Evolutionary conservation across 2,329 filamentous ascomycete genomes (phyloP), one percentile per base, ranked within the genome.

Genomic region (Calonectria pauciramosa): DNA sequence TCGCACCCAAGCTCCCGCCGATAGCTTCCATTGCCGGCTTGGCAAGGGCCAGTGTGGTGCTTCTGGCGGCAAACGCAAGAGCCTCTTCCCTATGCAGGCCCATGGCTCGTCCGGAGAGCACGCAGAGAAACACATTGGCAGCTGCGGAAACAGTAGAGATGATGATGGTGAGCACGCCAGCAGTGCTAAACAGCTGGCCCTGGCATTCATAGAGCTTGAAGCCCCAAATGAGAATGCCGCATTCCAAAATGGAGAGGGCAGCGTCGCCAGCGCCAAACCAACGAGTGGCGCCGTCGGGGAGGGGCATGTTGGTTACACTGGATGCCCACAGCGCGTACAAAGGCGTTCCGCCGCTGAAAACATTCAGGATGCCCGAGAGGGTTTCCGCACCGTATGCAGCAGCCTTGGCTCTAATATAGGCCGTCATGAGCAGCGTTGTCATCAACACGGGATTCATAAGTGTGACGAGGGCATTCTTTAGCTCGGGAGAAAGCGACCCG

Each of bases 201-300:
- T 88, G 87, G 80, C 87, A 89, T 75, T 89, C 88, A 76, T 87
- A 89, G 4, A 90, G 83, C 80, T 90, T 90, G 76, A 90, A 86
- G 0, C 89, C 89, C 89, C 89, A 90, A 4, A 86, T 84, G 3
- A 90, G 84, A 30, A 90, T 89, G 14, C 89, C 89, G 4, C 87
- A 86, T 77, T 90, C 87, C 4, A 90, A 87, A 4, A 90, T 80
- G 0, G 88, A 87, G 1, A 87, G 83, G 0, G 89, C 89, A 4
- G 86, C 80, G 73, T 90, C 89, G 11, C 89, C 89, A 0, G 89
- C 88, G 3, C 88, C 88, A 67, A 87, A 86, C 82, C 84, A 85
- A 1, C 68, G 68, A 7, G 68, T 68, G 4, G 72, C 75, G 34
- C 82, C 80, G 3, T 65, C 28, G 0, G 76, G 70, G 16, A 81